These are phyloP conservation scores for Eucalyptus grandis DNA, from an alignment of 345 rosid genomes.

Conservation along the genomic window DNA sequence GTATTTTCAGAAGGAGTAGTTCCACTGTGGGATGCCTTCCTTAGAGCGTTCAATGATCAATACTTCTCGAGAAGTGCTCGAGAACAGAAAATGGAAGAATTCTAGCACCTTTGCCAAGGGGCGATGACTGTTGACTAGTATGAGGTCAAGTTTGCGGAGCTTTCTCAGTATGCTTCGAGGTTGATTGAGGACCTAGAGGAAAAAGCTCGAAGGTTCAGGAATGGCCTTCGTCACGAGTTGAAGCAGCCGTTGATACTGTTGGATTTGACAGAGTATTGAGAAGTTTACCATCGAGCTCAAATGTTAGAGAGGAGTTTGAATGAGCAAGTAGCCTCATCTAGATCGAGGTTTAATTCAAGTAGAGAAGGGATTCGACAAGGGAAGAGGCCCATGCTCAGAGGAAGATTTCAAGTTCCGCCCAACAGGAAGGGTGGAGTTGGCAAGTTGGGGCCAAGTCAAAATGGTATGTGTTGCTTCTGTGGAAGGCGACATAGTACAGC, in stretches of 20 bases:
- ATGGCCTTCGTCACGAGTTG: fast-evolving
- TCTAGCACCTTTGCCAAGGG: fast-evolving
- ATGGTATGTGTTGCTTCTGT: fast-evolving
- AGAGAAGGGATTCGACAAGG: too few species aligned
- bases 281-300: fast-evolving
- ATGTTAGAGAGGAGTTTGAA: fast-evolving
- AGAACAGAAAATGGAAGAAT: too few species aligned
- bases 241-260: fast-evolving
- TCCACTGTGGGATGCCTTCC: fast-evolving
- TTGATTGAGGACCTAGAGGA: too few species aligned
- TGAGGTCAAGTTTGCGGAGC: fast-evolving
- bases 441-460: too few species aligned
- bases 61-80: fast-evolving
- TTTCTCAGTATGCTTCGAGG: too few species aligned
- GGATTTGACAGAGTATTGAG: fast-evolving
- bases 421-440: too few species aligned
- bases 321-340: fast-evolving
- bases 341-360: fast-evolving
- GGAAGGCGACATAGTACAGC: fast-evolving
- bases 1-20: fast-evolving
- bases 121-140: fast-evolving
- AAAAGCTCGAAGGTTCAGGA: too few species aligned
- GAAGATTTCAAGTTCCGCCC: fast-evolving
- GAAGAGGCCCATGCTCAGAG: fast-evolving
- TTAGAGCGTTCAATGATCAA: fast-evolving